Base-by-base conservation (phyloP, 2,329 filamentous ascomycete genomes). In the Aureobasidium sp. region DNA sequence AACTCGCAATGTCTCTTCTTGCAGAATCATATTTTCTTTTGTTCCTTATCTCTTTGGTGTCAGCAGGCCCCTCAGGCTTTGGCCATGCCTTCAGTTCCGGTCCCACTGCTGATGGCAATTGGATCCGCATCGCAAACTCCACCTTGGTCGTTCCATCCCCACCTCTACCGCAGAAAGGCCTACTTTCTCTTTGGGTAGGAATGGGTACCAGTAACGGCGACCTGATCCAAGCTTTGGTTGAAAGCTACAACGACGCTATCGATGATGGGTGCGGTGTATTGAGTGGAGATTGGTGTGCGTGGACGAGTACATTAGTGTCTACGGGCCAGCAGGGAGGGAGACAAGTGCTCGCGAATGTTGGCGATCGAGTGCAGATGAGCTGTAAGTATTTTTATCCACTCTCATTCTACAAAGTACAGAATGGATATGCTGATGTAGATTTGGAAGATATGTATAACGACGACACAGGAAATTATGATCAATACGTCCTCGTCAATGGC, bases 391-490 rank as follows among this genome's bases (percentile, higher is more conserved):
- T 9, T n/a, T 39, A 1, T 30, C 11, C n/a, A 2, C 16, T 21
- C 13, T 39, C 2, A 10, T 10, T 34, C 3, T 34, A 8, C 6
- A 9, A 10, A 8, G 3, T 10, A n/a, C n/a, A n/a, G 9, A 2
- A 34, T 34, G 9, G 9, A 9, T 34, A 2, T 10, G 10, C 32
- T 34, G 5, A 34, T 9, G 7, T 9, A 34, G 10, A n/a, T n/a
- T n/a, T n/a, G 5, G 32, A 34, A 66, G 66, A 77, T 65, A 73
- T 75, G 54, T 77, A 70, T 64, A 72, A 76, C 53, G 74, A 76
- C 50, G 53, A 64, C n/a, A 75, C 68, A 5, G 70, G 70, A 4
- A 74, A 76, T 63, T 77, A 78, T 66, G 76, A 75, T 4, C 76
- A 78, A 66, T 67, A 66, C 29, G 73, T 77, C 36, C 67, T 65